Base-by-base conservation (phyloP, 1,284 basidiomycete species). In the Pseudozyma flocculosa region DNA sequence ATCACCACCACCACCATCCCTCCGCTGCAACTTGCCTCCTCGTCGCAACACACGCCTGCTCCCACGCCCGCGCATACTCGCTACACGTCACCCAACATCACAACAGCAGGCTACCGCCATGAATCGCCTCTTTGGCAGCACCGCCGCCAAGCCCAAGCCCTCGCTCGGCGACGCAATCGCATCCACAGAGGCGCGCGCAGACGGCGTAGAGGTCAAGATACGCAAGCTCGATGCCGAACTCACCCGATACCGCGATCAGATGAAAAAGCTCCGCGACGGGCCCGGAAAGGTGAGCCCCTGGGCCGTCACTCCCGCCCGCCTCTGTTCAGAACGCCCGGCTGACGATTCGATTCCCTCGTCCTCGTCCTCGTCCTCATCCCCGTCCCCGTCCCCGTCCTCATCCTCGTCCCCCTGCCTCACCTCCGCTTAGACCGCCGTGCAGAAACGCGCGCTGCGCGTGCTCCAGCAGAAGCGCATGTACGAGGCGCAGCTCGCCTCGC, bases 391-490 rank as follows among this genome's bases (percentile, higher is more conserved):
- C n/a, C n/a, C n/a, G n/a, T n/a, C n/a, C n/a, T n/a, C n/a, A n/a
- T n/a, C n/a, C n/a, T n/a, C n/a, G n/a, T n/a, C n/a, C 26, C 26
- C 11, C 26, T 29, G 7, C 26, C 26, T 29, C 11, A 11, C 5
- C 26, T 29, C 26, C 11, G 21, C 44, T n/a, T 39, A 95, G 90
- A 82, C 84, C 57, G 93, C 95, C 1, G 89, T 98, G 38, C 91
- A 96, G 79, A 88, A 94, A 78, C 86, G 95, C n/a, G 95, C 94
- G 0, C 81, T 98, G 41, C 85, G 92, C 46, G 91, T 91, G 2
- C 83, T 99, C 44, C 92, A 92, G 80, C 95, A 98, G 81, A 96
- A 92, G 82, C 85, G 87, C 77, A 87, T 97, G 87, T 94, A 99
- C 81, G 95, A 99, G 79, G 82, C 82, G 15, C 95, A 99, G 79